Conservation (phyloP, 192 early-diverging fungal species). For the Lunasporangiospora selenospora region DNA sequence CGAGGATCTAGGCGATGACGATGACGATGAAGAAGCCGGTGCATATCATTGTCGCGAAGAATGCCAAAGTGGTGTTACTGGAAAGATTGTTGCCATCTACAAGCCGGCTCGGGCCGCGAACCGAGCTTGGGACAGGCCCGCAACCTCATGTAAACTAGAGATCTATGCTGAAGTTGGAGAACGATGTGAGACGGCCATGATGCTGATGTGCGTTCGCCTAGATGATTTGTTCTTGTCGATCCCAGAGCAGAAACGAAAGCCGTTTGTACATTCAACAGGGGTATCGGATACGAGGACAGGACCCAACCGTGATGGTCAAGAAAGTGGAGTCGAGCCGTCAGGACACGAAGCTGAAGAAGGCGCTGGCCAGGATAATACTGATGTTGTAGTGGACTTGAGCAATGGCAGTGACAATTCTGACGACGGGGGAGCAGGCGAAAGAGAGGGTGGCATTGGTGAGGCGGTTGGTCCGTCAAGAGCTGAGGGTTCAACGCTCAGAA, state of each 20-base stretch:
- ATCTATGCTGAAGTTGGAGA: conserved; percentile 30
- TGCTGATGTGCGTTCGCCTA: conserved; percentile 36
- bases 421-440: too few relatives aligned
- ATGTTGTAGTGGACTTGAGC: too few relatives aligned
- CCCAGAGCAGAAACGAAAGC: conserved; percentile 22
- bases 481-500: too few relatives aligned
- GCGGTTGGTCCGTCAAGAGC: too few relatives aligned
- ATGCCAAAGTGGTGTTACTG: conserved; percentile 4
- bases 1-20: neutral
- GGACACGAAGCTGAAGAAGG: too few relatives aligned
- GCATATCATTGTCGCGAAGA: conserved; percentile 36
- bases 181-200: conserved; percentile 38
- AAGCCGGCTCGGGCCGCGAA: conserved; percentile 23
- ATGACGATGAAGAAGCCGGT: conserved; percentile 19
- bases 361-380: too few relatives aligned
- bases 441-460: too few relatives aligned
- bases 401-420: too few relatives aligned
- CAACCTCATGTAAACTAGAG: conserved; percentile 18
- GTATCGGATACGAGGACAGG: too few relatives aligned
- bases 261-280: too few relatives aligned
- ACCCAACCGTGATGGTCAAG: too few relatives aligned
- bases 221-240: conserved; percentile 41
- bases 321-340: too few relatives aligned
- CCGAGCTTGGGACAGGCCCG: conserved; percentile 25
- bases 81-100: conserved; percentile 33